Evolutionary conservation across 345 rosid genomes (phyloP), one percentile per base, ranked within the genome.

Genomic region (Cardamine resedifolia): DNA sequence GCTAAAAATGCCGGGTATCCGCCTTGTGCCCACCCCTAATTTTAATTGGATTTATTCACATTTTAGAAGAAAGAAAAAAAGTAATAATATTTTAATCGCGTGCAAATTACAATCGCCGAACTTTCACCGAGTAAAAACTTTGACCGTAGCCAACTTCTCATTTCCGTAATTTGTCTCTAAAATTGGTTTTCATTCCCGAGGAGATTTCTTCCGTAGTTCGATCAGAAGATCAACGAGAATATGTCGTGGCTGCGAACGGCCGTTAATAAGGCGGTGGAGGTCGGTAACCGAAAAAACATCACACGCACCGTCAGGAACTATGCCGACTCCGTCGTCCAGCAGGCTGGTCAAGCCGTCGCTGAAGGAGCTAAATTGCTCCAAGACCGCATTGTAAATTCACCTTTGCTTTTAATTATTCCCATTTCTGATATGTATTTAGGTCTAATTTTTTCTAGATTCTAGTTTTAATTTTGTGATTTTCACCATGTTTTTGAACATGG

Each of bases 281-380:
- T 73, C 4, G 99, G 99, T 21, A 89, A 88, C 88, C 89, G 87
- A 73, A 95, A 86, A 80, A 95, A 95, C 66, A 87, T 95, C 76
- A 90, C 99, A 5, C 96, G 86, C 72, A 85, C 90, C 71, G 91
- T 95, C 77, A 87, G 73, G 82, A 91, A 82, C 86, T 89, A 88
- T 45, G 96, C 97, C 31, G 99, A 95, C 84, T 64, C 95, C 80
- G 96, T 95, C 78, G 97, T 89, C 60, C 97, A 94, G 12, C 97
- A 91, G 9, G 99, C 99, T 21, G 99, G 97, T 6, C 97, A 91
- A 69, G 96, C 97, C 74, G 96, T 95, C 48, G 90, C 90, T 15
- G 99, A 85, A 77, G 99, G 99, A 65, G 96, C 99, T 73, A 95
- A 91, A 85, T 82, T 95, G 81, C 62, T 95, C 52, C 99, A 95